A percentile compares a stretch with the other conserved stretches of the same genome.
phyloP scores from a whole-genome alignment of 192 early-diverging fungal genomes.

The Gorgonomyces haynaldii region DNA sequence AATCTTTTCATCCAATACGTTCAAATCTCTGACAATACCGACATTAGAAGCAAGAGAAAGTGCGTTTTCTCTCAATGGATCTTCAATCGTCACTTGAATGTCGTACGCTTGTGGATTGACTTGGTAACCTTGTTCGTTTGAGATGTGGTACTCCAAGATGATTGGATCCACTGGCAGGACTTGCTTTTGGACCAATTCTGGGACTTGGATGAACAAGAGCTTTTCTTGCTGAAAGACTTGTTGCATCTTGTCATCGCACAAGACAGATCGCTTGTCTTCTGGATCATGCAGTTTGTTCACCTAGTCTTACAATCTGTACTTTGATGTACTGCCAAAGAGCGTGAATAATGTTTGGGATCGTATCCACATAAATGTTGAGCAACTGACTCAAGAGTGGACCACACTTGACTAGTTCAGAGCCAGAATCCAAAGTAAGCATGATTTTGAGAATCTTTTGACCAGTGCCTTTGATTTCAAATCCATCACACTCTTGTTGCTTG shows the following conservation, averaged over 20 bases:
- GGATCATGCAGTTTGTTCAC: constrained; percentile 79
- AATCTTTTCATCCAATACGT: constrained; percentile 44
- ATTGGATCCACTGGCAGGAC: constrained; percentile 76
- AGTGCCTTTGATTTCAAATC: constrained; percentile 92
- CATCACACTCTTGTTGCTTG: constrained; percentile 57
- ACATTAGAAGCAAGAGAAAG: too few species aligned
- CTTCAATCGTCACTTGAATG: constrained; percentile 82
- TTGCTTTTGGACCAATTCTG: constrained; percentile 66
- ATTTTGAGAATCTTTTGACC: constrained; percentile 70
- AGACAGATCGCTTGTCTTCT: constrained; percentile 78
- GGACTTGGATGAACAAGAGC: constrained; percentile 69
- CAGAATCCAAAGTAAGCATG: constrained; percentile 58
- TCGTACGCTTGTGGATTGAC: constrained; percentile 75
- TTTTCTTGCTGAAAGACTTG: constrained; percentile 39
- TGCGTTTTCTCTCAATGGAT: constrained; percentile 49
- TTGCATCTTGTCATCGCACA: constrained; percentile 63
- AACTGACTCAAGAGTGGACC: constrained; percentile 59
- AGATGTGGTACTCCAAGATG: constrained; percentile 66
- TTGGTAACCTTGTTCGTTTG: constrained; percentile 65
- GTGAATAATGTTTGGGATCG: constrained; percentile 62
- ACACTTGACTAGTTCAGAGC: constrained; percentile 72
- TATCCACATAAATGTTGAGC: constrained; percentile 66
- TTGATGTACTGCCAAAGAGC: constrained; percentile 95
- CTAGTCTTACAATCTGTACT: too few species aligned
- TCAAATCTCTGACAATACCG: constrained; percentile 21